A percentile compares a stretch with the other conserved stretches of the same genome.
These are phyloP conservation scores for Fusarium sp. DNA, from an alignment of 2,329 filamentous ascomycete genomes.

Conservation along the genomic window DNA sequence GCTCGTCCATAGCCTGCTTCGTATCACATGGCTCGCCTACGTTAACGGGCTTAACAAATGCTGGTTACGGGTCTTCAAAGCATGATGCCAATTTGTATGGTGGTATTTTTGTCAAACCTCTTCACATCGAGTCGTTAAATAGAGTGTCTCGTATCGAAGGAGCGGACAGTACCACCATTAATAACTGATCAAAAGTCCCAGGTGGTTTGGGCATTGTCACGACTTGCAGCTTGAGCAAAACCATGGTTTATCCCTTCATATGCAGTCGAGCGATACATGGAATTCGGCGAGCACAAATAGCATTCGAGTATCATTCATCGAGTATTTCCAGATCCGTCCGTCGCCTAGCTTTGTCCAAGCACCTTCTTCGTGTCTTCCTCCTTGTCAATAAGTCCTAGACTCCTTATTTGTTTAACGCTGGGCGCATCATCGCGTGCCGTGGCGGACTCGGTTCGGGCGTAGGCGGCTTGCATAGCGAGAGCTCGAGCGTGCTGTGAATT, in stretches of 20 bases:
- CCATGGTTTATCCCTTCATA: slow-evolving; percentile 41
- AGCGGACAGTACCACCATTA: neutral
- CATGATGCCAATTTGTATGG: neutral
- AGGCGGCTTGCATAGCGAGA: slow-evolving; percentile 83
- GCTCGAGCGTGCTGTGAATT: slow-evolving; percentile 79
- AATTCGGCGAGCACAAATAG: slow-evolving; percentile 7
- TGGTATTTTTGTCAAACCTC: neutral
- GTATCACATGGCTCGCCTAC: neutral
- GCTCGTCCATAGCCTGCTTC: neutral
- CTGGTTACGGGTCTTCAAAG: neutral
- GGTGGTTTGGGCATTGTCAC: neutral
- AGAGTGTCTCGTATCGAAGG: neutral
- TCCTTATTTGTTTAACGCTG: slow-evolving; percentile 87
- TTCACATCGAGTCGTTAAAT: neutral
- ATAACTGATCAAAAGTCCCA: neutral
- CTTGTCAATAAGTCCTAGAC: slow-evolving; percentile 84
- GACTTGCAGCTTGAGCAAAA: slow-evolving; percentile 14
- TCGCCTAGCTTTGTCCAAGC: slow-evolving; percentile 53
- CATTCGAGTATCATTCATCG: slow-evolving; percentile 16
- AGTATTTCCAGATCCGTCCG: slow-evolving; percentile 11
- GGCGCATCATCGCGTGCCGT: slow-evolving; percentile 84
- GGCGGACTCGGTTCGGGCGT: slow-evolving; percentile 81
- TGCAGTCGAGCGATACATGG: slow-evolving; percentile 29
- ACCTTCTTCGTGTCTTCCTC: slow-evolving; percentile 81
- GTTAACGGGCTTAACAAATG: neutral